Percentiles rank a stretch among this genome's conserved stretches.
phyloP scores from a whole-genome alignment of 106 monocot genomes.

The Dioscorea dumetorum region DNA sequence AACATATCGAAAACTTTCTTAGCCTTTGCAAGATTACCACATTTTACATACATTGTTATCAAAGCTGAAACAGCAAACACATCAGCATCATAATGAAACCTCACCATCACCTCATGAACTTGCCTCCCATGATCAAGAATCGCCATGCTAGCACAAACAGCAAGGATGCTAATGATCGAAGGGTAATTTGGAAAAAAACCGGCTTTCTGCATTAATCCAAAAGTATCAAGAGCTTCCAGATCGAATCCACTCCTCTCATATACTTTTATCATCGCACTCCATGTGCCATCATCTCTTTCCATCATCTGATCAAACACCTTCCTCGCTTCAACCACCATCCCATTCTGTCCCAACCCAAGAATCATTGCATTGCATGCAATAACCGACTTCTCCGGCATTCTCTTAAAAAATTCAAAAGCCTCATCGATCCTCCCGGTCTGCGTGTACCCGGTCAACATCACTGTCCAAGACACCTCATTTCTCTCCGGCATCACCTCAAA shows the following conservation, averaged over 20 bases:
- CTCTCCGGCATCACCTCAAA: conserved; percentile 90
- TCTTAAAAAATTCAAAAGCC: conserved; percentile 43
- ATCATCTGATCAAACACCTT: conserved; percentile 38
- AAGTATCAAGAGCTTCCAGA: conserved; percentile 38
- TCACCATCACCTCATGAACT: conserved; percentile 54
- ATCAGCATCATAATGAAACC: conserved; percentile 32
- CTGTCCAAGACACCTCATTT: conserved; percentile 89
- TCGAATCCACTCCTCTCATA: conserved; percentile 62
- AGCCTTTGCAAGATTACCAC: conserved; percentile 45
- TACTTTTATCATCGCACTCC: conserved; percentile 69
- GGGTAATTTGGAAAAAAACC: conserved; percentile 31
- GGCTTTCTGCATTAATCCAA: conserved; percentile 51
- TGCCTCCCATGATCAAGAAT: conserved; percentile 57
- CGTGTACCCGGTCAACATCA: conserved; percentile 71
- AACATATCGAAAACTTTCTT: conserved; percentile 47
- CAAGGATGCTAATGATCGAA: conserved; percentile 51
- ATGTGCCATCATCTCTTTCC: conserved; percentile 51
- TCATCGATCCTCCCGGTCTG: conserved; percentile 39
- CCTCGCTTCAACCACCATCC: conserved; percentile 39
- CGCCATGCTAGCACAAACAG: conserved; percentile 57
- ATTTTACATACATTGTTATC: conserved; percentile 66
- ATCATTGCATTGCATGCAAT: conserved; percentile 71
- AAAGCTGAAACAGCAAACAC: conserved; percentile 58
- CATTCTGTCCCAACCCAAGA: conserved; percentile 58
- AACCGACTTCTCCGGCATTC: conserved; percentile 37